Base-by-base conservation (phyloP, 495 filamentous ascomycete genomes). In the Penicillium pulvis region DNA sequence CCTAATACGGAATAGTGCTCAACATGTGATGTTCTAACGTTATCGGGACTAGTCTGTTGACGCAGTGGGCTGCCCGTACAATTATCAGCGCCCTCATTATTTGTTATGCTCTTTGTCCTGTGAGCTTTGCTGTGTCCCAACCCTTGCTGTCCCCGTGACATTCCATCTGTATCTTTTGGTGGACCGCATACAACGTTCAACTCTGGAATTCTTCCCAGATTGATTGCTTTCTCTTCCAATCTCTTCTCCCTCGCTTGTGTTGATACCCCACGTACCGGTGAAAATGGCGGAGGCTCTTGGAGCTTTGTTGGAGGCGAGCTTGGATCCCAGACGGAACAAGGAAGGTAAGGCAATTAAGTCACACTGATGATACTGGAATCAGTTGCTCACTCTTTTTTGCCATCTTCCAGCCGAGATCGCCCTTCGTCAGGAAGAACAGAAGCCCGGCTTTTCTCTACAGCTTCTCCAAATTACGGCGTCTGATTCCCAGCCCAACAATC, bases 391-490 rank as follows among this genome's bases (percentile, higher is more conserved):
- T 28, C 16, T 55, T 59, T 20, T 20, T 46, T 42, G 39, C 14
- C 30, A 55, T 63, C 11, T 30, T 60, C 54, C 64, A 98, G 94
- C 95, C 66, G 95, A 97, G 79, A 75, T 73, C 61, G 82, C 85
- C 44, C 83, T 99, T 53, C 85, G 86, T 66, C 75, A 83, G 59
- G 86, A 90, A 71, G 85, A 96, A 75, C 81, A 79, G 61, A 89
- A 91, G 72, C 87, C 90, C 6, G 86, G 87, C 57, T 99, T 94
- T 75, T 90, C 94, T n/a, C 76, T 97, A 53, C 80, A 84, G 52
- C 84, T 99, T 36, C 86, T 99, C 26, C 90, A 90, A 55, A 92
- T 98, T 67, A 92, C 95, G 51, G 90, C 90, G 20, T 82, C 86
- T 60, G 85, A 85, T 20, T 71, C 77, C 26, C 84, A 85, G 58